Evolutionary conservation across 768 basidiomycete genomes (phyloP), one percentile per base, ranked within the genome.

Genomic region (Lactarius quietus): DNA sequence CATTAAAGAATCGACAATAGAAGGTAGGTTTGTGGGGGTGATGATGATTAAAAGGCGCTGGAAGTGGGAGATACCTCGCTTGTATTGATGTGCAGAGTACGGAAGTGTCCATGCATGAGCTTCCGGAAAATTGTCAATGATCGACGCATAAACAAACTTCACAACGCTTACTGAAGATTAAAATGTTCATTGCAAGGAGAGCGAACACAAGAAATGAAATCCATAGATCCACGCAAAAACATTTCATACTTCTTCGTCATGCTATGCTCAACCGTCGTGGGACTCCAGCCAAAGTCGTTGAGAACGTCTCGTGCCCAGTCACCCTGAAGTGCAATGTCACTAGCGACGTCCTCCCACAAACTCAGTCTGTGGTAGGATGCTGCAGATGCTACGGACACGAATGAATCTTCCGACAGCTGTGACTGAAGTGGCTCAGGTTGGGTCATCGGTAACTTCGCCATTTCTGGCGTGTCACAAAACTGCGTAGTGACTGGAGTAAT

Each of bases 271-370:
- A 62, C 33, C 36, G 57, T 23, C 33, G 61, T 29, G 33, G 65
- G 65, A 41, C 56, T 61, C 70, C 69, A 69, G 18, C 82, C 79
- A 57, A 78, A 72, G 71, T 87, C 85, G 74, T 85, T 74, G 64
- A 92, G 73, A 57, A 92, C 90, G 69, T 86, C 88, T 71, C 81
- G 78, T 54, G 87, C 87, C 90, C 91, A 93, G 72, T 90, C 84
- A 57, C 84, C 87, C 64, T 79, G 80, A 48, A 79, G 39, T 33
- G 29, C 17, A 41, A 39, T 39, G 8, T 38, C 41, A 17, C 64
- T 61, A 8, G 45, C 38, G 20, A 57, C 75, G 43, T 77, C 76
- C 28, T 82, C 81, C 65, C 83, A 71, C 70, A 70, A 68, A 63
- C 69, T 73, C 65, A 76, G 57, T 36, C 77, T 43, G 55, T 83